phyloP scores from a whole-genome alignment of 805 yeast genomes.

The Suhomyces faveliae region DNA sequence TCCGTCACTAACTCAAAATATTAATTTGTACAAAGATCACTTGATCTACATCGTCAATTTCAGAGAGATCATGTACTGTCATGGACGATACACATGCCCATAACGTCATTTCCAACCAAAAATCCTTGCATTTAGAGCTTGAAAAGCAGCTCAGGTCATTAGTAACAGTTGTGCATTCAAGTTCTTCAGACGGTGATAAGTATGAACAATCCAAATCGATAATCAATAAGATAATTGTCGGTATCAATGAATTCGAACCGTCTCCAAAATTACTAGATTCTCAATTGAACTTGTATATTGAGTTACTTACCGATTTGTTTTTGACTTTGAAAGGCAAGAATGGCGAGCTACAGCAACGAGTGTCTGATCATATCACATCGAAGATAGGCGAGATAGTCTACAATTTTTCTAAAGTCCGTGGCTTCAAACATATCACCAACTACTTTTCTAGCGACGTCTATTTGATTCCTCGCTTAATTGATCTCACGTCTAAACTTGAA shows the following conservation, averaged over 20 bases:
- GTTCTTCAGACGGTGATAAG: conserved; percentile 5
- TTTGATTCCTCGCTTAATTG: conserved; percentile 33
- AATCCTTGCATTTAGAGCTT: conserved; percentile 15
- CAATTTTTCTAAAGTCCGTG: conserved; percentile 61
- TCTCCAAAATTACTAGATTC: conserved; percentile 52
- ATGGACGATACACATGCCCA: conserved; percentile 10
- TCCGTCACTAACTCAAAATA: background rate
- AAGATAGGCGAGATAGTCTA: conserved; percentile 47
- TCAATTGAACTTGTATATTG: conserved; percentile 33
- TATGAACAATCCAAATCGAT: conserved; percentile 9
- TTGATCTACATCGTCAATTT: background rate
- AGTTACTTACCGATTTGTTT: conserved; percentile 26
- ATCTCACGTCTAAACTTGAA: conserved; percentile 5
- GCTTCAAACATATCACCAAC: conserved; percentile 57
- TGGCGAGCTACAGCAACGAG: background rate
- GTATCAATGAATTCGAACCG: conserved; percentile 52
- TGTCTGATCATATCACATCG: background rate
- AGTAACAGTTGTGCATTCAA: background rate
- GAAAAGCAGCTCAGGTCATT: background rate
- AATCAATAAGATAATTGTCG: conserved; percentile 14
- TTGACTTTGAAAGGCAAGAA: conserved; percentile 8
- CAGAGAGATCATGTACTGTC: background rate
- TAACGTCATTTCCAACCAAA: conserved; percentile 14
- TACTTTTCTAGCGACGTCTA: conserved; percentile 61
- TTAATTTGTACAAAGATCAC: background rate